phyloP scores from a whole-genome alignment of 129 eudicot species.

The Calendula officinalis region DNA sequence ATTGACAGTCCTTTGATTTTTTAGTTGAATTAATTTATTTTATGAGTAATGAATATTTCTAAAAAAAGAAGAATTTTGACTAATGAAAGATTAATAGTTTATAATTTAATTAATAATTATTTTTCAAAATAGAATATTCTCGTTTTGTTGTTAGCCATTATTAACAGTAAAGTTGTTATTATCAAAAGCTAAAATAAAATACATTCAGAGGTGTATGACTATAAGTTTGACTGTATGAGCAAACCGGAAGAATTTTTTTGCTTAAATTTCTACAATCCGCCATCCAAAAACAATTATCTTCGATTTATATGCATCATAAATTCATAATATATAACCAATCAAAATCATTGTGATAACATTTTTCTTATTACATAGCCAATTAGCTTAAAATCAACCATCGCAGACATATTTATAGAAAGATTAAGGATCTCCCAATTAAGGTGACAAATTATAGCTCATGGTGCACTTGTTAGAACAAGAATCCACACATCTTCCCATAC shows the following conservation, averaged over 20 bases:
- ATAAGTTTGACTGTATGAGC: too few species aligned
- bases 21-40: too few species aligned
- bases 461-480: slow-evolving; percentile 62
- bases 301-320: slow-evolving; percentile 1
- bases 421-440: neutral
- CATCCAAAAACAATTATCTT: slow-evolving; percentile 1
- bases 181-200: too few species aligned
- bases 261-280: neutral
- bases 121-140: too few species aligned
- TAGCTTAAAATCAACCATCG: slow-evolving; percentile 4
- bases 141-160: too few species aligned
- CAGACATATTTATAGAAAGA: neutral
- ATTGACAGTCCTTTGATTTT: too few species aligned
- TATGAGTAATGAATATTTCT: too few species aligned
- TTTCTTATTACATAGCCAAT: slow-evolving; percentile 2
- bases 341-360: neutral
- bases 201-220: neutral
- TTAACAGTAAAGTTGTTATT: too few species aligned
- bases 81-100: too few species aligned
- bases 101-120: too few species aligned
- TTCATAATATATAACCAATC: neutral
- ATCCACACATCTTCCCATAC: slow-evolving; percentile 63
- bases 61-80: too few species aligned
- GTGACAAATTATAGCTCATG: slow-evolving; percentile 38
- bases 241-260: neutral